Evolutionary conservation across 345 rosid genomes (phyloP).

Genomic region (Linum lewisii): DNA sequence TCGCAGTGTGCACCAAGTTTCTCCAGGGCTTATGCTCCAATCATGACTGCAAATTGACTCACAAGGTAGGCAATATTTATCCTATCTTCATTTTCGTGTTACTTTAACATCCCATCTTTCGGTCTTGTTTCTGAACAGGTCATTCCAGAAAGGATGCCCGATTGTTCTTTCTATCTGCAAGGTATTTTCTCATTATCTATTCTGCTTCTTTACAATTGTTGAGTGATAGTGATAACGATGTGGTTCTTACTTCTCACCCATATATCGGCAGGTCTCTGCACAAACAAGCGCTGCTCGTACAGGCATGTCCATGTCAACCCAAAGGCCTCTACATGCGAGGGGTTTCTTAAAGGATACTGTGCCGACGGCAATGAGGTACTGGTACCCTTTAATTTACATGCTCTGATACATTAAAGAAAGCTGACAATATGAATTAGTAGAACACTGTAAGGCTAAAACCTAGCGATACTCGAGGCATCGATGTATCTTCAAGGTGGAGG

Average conservation of each 20-base stretch:
- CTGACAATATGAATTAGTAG: too few species aligned
- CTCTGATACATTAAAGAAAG: too few species aligned
- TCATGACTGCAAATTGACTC: constrained; percentile 81
- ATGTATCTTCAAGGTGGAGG: too few species aligned
- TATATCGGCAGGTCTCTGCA: constrained; percentile 67
- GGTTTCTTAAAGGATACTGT: constrained; percentile 87
- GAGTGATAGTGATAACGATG: background rate
- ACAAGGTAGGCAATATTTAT: constrained; percentile 45
- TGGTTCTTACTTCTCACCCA: constrained; percentile 10
- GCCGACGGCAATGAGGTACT: constrained; percentile 84
- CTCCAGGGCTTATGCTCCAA: constrained; percentile 69
- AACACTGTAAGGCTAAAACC: too few species aligned
- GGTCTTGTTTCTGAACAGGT: constrained; percentile 41
- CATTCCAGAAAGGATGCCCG: constrained; percentile 98
- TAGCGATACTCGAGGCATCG: too few species aligned
- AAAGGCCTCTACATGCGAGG: constrained; percentile 64
- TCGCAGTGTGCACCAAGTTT: constrained; percentile 92
- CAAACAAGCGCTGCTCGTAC: constrained; percentile 65
- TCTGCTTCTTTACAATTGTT: constrained; percentile 1
- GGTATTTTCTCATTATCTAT: constrained; percentile 33
- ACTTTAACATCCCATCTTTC: constrained; percentile 14
- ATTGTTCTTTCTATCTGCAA: constrained; percentile 88
- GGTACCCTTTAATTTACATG: background rate
- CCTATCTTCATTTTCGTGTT: constrained; percentile 1
- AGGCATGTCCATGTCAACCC: constrained; percentile 95